phyloP scores from a whole-genome alignment of 768 basidiomycete genomes.

The Mycena kentingensis region DNA sequence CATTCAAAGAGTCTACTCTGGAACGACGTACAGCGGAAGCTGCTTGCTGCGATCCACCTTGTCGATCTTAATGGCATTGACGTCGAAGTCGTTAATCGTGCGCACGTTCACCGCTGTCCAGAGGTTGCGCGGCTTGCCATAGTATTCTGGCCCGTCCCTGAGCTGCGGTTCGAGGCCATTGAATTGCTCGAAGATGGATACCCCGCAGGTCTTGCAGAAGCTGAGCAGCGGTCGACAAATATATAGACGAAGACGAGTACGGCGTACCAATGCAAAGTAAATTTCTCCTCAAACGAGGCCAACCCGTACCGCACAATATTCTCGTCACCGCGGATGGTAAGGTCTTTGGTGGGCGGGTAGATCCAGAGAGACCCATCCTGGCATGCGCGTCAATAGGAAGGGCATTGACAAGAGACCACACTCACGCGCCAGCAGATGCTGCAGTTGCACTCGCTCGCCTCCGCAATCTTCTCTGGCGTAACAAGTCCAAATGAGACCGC shows the following conservation, averaged over 20 bases:
- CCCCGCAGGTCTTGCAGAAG: conserved; percentile 8
- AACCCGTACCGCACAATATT: too few relatives aligned
- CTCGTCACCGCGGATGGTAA: conserved; percentile 5
- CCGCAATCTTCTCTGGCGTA: neutral
- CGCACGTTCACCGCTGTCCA: conserved; percentile 13
- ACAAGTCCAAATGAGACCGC: conserved; percentile 9
- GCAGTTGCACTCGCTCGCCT: conserved; percentile 13
- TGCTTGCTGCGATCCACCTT: neutral
- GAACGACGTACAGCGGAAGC: neutral
- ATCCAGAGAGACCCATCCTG: conserved; percentile 13
- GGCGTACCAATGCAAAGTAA: too few relatives aligned
- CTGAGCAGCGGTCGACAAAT: neutral
- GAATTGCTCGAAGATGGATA: neutral
- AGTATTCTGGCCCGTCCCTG: too few relatives aligned
- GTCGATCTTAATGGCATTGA: neutral
- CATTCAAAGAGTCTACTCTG: neutral
- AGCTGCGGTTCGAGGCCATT: neutral
- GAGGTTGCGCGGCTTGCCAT: too few relatives aligned
- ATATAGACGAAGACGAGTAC: too few relatives aligned
- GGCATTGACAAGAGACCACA: neutral
- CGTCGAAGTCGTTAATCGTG: conserved; percentile 8
- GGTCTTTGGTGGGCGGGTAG: conserved; percentile 4
- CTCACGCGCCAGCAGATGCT: conserved; percentile 15
- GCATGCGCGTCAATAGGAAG: neutral
- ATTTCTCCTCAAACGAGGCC: too few relatives aligned